Percentiles rank a stretch among this genome's conserved stretches.
These are phyloP conservation scores for Tolypocladium cylindrosporum DNA, from an alignment of 2,329 filamentous ascomycete genomes.

Conservation along the genomic window DNA sequence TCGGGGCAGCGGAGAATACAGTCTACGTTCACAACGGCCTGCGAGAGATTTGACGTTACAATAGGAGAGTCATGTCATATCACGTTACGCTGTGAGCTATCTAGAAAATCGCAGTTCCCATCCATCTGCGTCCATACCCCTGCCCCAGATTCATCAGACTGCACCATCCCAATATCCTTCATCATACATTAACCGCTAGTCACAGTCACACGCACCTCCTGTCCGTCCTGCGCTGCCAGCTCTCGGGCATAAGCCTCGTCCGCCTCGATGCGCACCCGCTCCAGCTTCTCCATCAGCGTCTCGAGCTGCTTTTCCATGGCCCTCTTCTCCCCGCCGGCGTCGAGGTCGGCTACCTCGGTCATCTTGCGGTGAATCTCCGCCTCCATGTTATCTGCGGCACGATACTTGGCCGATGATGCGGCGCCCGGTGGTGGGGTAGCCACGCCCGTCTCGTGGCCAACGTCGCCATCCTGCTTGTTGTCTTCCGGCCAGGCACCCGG, in stretches of 20 bases:
- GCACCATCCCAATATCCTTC: background rate
- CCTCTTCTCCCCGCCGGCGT: conserved; percentile 9
- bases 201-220: background rate
- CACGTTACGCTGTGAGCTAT: background rate
- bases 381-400: conserved; percentile 22
- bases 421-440: conserved; percentile 10
- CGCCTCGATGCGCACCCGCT: conserved; percentile 29
- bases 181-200: background rate
- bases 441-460: conserved; percentile 2
- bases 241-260: conserved; percentile 37
- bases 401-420: conserved; percentile 25
- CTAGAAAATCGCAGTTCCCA: background rate
- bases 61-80: background rate
- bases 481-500: conserved; percentile 26
- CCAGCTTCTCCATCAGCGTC: conserved; percentile 25
- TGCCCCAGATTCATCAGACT: background rate
- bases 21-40: background rate
- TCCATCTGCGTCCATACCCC: background rate
- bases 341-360: conserved; percentile 12
- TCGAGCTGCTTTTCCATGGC: conserved; percentile 25
- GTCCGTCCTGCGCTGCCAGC: conserved; percentile 16
- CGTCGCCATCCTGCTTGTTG: conserved; percentile 7
- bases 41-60: background rate
- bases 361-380: conserved; percentile 20
- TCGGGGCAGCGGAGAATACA: background rate